Percentiles rank a stretch among this genome's conserved stretches.
These are phyloP conservation scores for Drechslera avenae DNA, from an alignment of 2,329 filamentous ascomycete genomes.

Conservation along the genomic window DNA sequence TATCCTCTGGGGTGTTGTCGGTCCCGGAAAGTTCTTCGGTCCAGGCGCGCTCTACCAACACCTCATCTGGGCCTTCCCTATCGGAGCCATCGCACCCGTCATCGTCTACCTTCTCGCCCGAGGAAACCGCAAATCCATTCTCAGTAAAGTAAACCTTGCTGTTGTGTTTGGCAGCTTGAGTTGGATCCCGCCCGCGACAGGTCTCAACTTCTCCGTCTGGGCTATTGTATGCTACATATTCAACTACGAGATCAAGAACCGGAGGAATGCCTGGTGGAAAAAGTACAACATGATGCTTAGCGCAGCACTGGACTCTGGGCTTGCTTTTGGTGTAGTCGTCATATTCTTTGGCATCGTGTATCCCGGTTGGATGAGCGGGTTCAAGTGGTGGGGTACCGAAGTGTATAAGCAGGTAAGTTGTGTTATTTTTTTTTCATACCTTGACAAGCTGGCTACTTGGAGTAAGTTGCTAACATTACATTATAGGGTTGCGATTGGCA, in stretches of 20 bases:
- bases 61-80: conserved; percentile 79
- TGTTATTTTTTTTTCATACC: neutral
- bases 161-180: conserved; percentile 81
- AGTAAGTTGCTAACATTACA: conserved; percentile 10
- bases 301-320: conserved; percentile 79
- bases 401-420: conserved; percentile 69
- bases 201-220: conserved; percentile 89
- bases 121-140: conserved; percentile 62
- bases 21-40: conserved; percentile 82
- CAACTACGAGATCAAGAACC: conserved; percentile 74
- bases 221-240: conserved; percentile 83
- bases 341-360: conserved; percentile 89
- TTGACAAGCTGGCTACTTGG: neutral
- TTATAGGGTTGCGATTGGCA: conserved; percentile 77
- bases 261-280: conserved; percentile 78
- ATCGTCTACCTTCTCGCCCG: conserved; percentile 73
- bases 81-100: conserved; percentile 76
- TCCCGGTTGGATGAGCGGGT: conserved; percentile 72
- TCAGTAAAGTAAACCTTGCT: conserved; percentile 79
- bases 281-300: conserved; percentile 91
- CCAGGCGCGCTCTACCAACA: conserved; percentile 73
- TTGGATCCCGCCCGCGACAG: conserved; percentile 83
- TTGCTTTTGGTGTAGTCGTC: conserved; percentile 81
- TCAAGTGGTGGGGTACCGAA: conserved; percentile 89
- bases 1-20: conserved; percentile 88